These are phyloP conservation scores for Malus sieversii DNA, from an alignment of 306 rosid genomes.

Conservation along the genomic window DNA sequence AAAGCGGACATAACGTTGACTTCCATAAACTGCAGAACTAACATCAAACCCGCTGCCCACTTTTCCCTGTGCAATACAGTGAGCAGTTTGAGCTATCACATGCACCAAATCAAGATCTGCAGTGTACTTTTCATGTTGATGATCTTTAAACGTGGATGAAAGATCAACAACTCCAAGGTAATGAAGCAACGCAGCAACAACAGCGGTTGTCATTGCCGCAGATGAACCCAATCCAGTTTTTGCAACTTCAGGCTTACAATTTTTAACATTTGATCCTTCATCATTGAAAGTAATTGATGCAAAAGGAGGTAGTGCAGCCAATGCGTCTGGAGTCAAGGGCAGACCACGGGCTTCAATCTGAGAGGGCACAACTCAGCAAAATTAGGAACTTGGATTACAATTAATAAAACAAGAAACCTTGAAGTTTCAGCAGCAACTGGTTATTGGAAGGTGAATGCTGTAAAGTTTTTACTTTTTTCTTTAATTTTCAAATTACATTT, in stretches of 20 bases:
- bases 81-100: conserved; percentile 91
- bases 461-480: too few species aligned
- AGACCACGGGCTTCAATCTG: conserved; percentile 84
- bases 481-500: neutral
- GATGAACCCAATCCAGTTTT: conserved; percentile 99
- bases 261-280: conserved; percentile 52
- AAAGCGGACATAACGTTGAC: conserved; percentile 95
- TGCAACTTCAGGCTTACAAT: conserved; percentile 88
- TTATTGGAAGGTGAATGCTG: neutral
- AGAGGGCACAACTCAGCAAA: conserved; percentile 15
- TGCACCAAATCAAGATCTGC: conserved; percentile 71
- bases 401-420: neutral
- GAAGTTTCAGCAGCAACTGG: neutral
- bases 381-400: conserved; percentile 4
- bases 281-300: conserved; percentile 71
- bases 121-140: conserved; percentile 29
- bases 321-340: conserved; percentile 73
- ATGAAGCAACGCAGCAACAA: conserved; percentile 93
- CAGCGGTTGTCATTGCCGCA: conserved; percentile 97
- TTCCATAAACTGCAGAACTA: conserved; percentile 97
- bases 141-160: conserved; percentile 29
- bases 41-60: conserved; percentile 99
- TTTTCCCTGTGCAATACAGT: conserved; percentile 94
- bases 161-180: conserved; percentile 74
- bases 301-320: conserved; percentile 81